A percentile compares a stretch with the other conserved stretches of the same genome.
Evolutionary conservation across 2,329 filamentous ascomycete species (phyloP).

Genomic region (Zymoseptoria tritici): DNA sequence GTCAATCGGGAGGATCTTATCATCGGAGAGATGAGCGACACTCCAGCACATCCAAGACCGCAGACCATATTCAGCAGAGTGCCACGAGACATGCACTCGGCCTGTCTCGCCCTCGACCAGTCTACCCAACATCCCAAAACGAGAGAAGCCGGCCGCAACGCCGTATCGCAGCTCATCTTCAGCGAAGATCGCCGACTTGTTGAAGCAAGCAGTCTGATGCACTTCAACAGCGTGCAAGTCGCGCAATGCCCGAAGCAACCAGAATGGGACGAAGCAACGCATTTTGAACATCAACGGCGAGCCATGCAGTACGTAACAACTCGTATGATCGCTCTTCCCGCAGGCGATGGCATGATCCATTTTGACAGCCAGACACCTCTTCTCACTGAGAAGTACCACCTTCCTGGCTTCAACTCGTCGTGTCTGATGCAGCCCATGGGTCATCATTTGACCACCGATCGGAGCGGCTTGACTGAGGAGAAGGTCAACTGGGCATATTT

Average conservation of each 20-base stretch:
- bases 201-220: conserved; percentile 78
- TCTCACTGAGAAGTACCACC: conserved; percentile 83
- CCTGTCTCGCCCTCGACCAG: conserved; percentile 62
- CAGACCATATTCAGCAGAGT: not conserved
- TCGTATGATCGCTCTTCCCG: conserved; percentile 79
- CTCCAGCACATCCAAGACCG: not conserved
- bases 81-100: conserved; percentile 64
- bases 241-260: conserved; percentile 70
- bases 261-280: conserved; percentile 75
- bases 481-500: conserved; percentile 99
- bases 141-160: conserved; percentile 68
- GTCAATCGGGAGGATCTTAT: conserved; percentile 77
- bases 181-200: conserved; percentile 82
- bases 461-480: conserved; percentile 79
- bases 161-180: conserved; percentile 80
- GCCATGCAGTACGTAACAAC: conserved; percentile 79
- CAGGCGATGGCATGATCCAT: conserved; percentile 79
- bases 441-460: conserved; percentile 88
- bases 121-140: conserved; percentile 64
- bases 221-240: conserved; percentile 70
- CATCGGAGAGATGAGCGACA: conserved; percentile 27
- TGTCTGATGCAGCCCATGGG: conserved; percentile 89
- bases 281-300: conserved; percentile 87
- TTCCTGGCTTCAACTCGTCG: conserved; percentile 83
- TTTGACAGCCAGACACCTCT: conserved; percentile 82